Base-by-base conservation (phyloP, 2,329 filamentous ascomycete species). In the Cytospora schulzeri region DNA sequence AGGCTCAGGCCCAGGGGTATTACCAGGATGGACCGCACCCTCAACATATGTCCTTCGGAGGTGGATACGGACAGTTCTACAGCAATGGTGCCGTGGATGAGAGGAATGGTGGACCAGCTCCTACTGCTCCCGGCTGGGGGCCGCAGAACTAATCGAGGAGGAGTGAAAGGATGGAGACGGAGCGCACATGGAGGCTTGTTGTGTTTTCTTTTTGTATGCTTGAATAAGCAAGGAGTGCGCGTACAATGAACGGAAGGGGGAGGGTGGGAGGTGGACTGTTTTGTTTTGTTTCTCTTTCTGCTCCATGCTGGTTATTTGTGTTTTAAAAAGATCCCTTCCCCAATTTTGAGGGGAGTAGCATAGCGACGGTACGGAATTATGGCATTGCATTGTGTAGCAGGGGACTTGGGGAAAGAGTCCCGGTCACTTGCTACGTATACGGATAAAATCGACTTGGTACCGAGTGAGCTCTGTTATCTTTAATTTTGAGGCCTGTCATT, bases 301-400 rank as follows among this genome's bases (percentile, higher is more conserved):
- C n/a, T 45, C 11, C 19, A 19, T 45, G 19, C n/a, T 24, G 22
- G 9, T 48, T 48, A 19, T 12, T 22, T 22, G 19, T 12, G n/a
- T 22, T n/a, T 45, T n/a, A n/a, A 45, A n/a, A 45, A n/a, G 19
- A 19, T n/a, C 7, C 4, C 45, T 12, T 11, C 38, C n/a, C 45
- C n/a, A n/a, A 24, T 48, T 24, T 9, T 11, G 8, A 28, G 11
- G 29, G 38, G 26, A 31, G 48, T 31, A 56, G 60, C 60, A 62
- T 62, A 62, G 60, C 60, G 60, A 62, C 60, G 60, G 60, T 4
- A 28, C 17, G 60, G 54, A 62, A 62, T 28, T 24, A 51, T 50
- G 52, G 52, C 22, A 62, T 56, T 57, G 41, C 60, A 62, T 62
- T 31, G n/a, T 50, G 59, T 33, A 62, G 33, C 59, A 56, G 52